phyloP scores from a whole-genome alignment of 306 rosid species.

The Fagus sylvatica region DNA sequence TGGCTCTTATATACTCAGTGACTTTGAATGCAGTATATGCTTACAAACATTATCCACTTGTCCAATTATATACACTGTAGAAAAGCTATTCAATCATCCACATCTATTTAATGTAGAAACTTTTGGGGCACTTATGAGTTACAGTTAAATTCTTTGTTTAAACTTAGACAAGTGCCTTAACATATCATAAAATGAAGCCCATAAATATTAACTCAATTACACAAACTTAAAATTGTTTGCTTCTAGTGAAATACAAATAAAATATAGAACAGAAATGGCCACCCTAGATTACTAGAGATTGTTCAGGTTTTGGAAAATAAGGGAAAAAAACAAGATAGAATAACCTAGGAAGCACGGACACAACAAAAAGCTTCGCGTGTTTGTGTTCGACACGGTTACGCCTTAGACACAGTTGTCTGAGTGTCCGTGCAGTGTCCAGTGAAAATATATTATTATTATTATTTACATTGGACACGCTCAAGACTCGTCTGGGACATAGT shows the following conservation, averaged over 20 bases:
- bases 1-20: constrained; percentile 5
- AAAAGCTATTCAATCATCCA: not conserved
- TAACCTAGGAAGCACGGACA: too few relatives aligned
- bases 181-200: not conserved
- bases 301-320: too few relatives aligned
- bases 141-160: not conserved
- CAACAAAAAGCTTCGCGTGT: too few relatives aligned
- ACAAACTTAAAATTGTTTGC: not conserved
- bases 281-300: not conserved
- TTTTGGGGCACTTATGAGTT: not conserved
- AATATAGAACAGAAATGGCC: not conserved
- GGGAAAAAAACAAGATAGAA: too few relatives aligned
- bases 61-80: not conserved
- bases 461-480: too few relatives aligned
- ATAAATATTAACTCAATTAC: not conserved
- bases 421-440: too few relatives aligned
- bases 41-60: constrained; percentile 4
- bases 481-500: too few relatives aligned
- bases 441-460: too few relatives aligned
- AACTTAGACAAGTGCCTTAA: not conserved
- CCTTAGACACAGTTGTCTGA: too few relatives aligned
- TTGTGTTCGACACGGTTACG: too few relatives aligned
- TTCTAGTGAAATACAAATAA: not conserved
- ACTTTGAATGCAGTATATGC: constrained; percentile 4
- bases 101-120: not conserved